These are phyloP conservation scores for Suhomyces vadensis DNA, from an alignment of 805 yeast genomes.

Conservation along the genomic window DNA sequence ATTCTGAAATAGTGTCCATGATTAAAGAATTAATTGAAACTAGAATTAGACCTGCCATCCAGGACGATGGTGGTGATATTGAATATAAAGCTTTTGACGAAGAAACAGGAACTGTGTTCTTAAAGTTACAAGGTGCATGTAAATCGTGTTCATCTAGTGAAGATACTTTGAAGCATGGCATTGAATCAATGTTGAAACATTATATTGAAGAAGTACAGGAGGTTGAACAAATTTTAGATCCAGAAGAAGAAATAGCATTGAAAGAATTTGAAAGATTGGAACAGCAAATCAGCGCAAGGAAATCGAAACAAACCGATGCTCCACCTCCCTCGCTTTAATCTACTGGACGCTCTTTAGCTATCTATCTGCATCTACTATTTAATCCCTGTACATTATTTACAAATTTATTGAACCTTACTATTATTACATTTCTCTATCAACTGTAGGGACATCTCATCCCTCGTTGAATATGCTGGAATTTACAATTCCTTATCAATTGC, in stretches of 20 bases:
- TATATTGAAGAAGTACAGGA: slow-evolving; percentile 93
- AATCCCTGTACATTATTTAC: slow-evolving; percentile 5
- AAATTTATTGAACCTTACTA: background rate
- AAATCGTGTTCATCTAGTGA: slow-evolving; percentile 88
- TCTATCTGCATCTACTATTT: slow-evolving; percentile 5
- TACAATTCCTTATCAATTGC: slow-evolving; percentile 4
- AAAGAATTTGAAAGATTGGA: slow-evolving; percentile 86
- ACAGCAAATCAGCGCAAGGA: slow-evolving; percentile 34
- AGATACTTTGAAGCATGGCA: slow-evolving; percentile 91
- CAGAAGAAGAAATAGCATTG: slow-evolving; percentile 72
- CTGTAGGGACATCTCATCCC: background rate
- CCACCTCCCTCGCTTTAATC: slow-evolving; percentile 27
- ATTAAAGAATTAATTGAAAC: slow-evolving; percentile 92
- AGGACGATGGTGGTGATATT: slow-evolving; percentile 98
- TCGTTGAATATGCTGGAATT: background rate
- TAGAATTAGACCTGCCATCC: slow-evolving; percentile 94
- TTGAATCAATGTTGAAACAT: slow-evolving; percentile 95
- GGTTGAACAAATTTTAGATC: slow-evolving; percentile 83
- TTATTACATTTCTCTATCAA: too few species aligned
- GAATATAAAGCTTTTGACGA: slow-evolving; percentile 85
- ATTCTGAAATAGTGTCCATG: slow-evolving; percentile 75
- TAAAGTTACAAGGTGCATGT: slow-evolving; percentile 94
- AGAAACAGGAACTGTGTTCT: slow-evolving; percentile 81
- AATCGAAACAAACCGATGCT: slow-evolving; percentile 14
- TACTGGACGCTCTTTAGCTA: background rate